Evolutionary conservation across 31 red algal species (phyloP), one percentile per base, ranked within the genome.

Genomic region (Odonthalia washingtoniensis): DNA sequence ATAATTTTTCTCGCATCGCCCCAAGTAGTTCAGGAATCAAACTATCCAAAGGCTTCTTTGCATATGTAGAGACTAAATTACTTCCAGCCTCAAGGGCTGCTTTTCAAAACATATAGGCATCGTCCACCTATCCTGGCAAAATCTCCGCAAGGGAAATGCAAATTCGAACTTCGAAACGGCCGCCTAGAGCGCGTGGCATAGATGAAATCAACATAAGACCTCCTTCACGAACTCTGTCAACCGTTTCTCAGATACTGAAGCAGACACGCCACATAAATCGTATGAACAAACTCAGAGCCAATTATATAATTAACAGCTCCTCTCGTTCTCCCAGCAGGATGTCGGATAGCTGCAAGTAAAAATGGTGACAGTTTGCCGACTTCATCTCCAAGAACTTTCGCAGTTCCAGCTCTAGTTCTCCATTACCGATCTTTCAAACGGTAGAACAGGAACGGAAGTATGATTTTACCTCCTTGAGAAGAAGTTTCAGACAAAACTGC

Each of bases 221-320:
- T 12, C 96, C 96, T 81, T 98, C 96, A 18, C 83, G 75, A 2
- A 87, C 95, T 36, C 83, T 91, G 3, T 90, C 67, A 24, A 82
- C 85, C 38, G 85, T 80, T 68, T 79, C 53, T 0, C 86, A 98
- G 89, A 52, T 95, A 67, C 40, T 95, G 73, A 0, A 93, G 84
- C 3, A 98, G 85, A 17, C 93, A 98, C 5, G 96, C 96, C 0
- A 93, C 81, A 70, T 98, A 93, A 38, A 98, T 93, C 4, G 88
- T 77, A 79, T 98, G 96, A 2, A 93, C 70, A 72, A 98, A 98
- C 67, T 98, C 96, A 5, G 96, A 95, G 37, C 86, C 91, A 40
- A 98, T 88, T 90, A 98, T 98, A 1, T 90, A 93, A 69, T 98
- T 93, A 62, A 98, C 67, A 24, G 96, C 96, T 2, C 92, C 92